Evolutionary conservation across 176 grass and related monocot species (phyloP), one percentile per base, ranked within the genome.

Genomic region (Carex littledalei): DNA sequence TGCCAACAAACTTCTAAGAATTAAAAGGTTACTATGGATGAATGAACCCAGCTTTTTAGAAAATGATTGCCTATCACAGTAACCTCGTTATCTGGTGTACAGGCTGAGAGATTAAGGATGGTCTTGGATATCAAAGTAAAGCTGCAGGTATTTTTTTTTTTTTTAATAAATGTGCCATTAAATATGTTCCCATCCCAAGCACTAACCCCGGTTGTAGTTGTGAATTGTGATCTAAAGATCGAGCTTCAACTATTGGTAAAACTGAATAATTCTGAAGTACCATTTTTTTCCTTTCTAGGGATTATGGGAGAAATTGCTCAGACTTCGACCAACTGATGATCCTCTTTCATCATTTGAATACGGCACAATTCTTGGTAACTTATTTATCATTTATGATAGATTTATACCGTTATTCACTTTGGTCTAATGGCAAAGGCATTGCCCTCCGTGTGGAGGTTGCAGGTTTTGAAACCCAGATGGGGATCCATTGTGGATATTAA

Each of bases 341-440:
- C 96, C 96, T 75, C 96, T 99, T 83, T 99, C 96, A 82, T 99
- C 96, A 81, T 99, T 99, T 79, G 96, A 99, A 95, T 99, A 99
- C 83, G 96, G 96, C 90, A 99, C 96, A 55, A 99, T 99, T 90
- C 93, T 99, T 91, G 96, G 96, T 98, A 98, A 87, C 35, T 31
- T 88, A 73, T 80, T 55, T 43, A 18, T 84, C 73, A 35, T 86
- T 86, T 79, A 49, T 77, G 9, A 75, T 84, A 66, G 76, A 67
- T 69, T 34, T 13, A 82, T 83, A 73, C 31, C 47, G 39, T 53
- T 83, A 84, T 32, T 35, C 62, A 70, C 52, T 81, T 86, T 60
- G 58, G 47, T 50, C 47, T 50, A 50, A 10, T 50, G 47, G 47
- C 9, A 50, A 50, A 50, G 47, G 47, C 47, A 50, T 50, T 50